phyloP scores from a whole-genome alignment of 1,139 yeast genomes.

The Hansenula sp. region DNA sequence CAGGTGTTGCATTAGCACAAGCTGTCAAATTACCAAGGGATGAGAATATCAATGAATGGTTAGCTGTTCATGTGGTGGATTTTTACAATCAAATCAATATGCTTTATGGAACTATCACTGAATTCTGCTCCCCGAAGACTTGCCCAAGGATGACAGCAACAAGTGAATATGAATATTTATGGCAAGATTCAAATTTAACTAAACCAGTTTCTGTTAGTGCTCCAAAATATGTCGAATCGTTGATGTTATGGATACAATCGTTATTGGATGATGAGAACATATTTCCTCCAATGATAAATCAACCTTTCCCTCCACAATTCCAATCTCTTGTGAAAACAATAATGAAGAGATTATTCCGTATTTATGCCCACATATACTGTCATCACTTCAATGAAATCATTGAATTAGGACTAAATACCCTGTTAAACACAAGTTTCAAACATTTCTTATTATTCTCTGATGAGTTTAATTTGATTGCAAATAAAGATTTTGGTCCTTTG shows the following conservation, averaged over 20 bases:
- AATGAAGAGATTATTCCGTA: slow-evolving; percentile 84
- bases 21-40: slow-evolving; percentile 94
- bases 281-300: slow-evolving; percentile 88
- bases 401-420: slow-evolving; percentile 89
- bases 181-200: slow-evolving; percentile 69
- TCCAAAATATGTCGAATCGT: slow-evolving; percentile 87
- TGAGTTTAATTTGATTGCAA: slow-evolving; percentile 73
- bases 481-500: slow-evolving; percentile 88
- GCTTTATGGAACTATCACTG: slow-evolving; percentile 95
- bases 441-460: slow-evolving; percentile 87
- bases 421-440: slow-evolving; percentile 88
- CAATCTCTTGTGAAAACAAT: slow-evolving; percentile 77
- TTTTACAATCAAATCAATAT: slow-evolving; percentile 94
- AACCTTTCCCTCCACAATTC: slow-evolving; percentile 74
- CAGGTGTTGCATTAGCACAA: slow-evolving; percentile 84
- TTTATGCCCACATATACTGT: slow-evolving; percentile 97
- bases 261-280: slow-evolving; percentile 85
- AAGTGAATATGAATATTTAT: slow-evolving; percentile 90
- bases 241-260: slow-evolving; percentile 93
- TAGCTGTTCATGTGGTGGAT: slow-evolving; percentile 89
- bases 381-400: slow-evolving; percentile 95
- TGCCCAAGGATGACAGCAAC: slow-evolving; percentile 98
- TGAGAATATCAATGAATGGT: slow-evolving; percentile 91
- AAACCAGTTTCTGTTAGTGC: slow-evolving; percentile 81
- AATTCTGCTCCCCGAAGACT: slow-evolving; percentile 86